Evolutionary conservation across 176 grass and related monocot species (phyloP).

Genomic region (Rhynchospora breviuscula): DNA sequence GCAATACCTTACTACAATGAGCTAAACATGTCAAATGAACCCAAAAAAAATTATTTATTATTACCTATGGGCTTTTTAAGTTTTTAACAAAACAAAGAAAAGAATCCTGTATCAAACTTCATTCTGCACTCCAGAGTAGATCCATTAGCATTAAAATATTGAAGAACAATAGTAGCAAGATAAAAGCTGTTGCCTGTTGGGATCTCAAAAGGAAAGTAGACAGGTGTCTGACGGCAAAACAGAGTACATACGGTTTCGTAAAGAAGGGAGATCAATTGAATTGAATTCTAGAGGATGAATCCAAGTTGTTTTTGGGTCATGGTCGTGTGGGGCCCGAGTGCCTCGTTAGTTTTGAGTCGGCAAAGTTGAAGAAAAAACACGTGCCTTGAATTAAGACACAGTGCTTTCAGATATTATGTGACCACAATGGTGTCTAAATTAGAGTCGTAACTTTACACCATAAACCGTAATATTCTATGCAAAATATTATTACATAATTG

Average conservation of each 20-base stretch:
- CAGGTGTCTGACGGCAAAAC: background rate
- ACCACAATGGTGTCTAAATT: background rate
- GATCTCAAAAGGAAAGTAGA: background rate
- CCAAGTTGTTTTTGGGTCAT: slow-evolving; percentile 8
- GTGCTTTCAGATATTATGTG: background rate
- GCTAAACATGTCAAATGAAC: too few relatives aligned
- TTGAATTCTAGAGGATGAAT: background rate
- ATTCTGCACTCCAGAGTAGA: background rate
- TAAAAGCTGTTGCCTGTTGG: background rate
- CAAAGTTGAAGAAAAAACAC: slow-evolving; percentile 10
- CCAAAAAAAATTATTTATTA: too few relatives aligned
- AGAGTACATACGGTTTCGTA: background rate
- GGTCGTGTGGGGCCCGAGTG: background rate
- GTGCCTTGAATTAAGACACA: slow-evolving; percentile 1
- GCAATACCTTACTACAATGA: background rate
- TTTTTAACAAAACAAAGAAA: background rate
- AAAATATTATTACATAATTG: too few relatives aligned
- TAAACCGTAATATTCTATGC: too few relatives aligned
- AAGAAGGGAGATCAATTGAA: background rate
- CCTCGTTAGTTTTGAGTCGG: background rate
- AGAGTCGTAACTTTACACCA: background rate
- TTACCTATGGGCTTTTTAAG: too few relatives aligned
- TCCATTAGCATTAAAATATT: background rate
- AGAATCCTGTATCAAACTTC: background rate
- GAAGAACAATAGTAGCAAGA: background rate